These are phyloP conservation scores for Cyathus striatus DNA, from an alignment of 768 basidiomycete genomes.

Conservation along the genomic window DNA sequence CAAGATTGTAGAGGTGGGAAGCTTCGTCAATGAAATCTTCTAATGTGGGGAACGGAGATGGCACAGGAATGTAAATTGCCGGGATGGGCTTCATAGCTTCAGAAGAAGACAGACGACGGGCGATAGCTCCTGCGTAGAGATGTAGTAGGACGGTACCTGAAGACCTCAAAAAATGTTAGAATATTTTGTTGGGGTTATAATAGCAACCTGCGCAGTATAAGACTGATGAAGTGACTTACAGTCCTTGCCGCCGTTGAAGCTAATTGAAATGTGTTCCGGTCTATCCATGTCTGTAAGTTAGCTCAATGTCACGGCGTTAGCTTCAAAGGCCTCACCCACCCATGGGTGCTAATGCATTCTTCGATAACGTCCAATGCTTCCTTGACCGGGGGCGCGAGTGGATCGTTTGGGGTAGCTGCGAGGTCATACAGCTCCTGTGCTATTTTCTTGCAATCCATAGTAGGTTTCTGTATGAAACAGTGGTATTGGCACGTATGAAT, in stretches of 20 bases:
- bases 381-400: constrained; percentile 56
- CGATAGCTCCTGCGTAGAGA: constrained; percentile 73
- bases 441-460: constrained; percentile 51
- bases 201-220: too few relatives aligned
- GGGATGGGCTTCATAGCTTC: constrained; percentile 43
- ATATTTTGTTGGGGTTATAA: constrained; percentile 2
- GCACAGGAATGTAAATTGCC: constrained; percentile 84
- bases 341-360: constrained; percentile 66
- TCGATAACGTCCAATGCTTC: constrained; percentile 85
- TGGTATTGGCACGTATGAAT: too few relatives aligned
- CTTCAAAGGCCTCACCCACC: constrained; percentile 51
- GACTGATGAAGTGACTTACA: constrained; percentile 50
- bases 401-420: constrained; percentile 47
- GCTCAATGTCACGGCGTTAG: not conserved
- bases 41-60: constrained; percentile 80
- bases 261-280: constrained; percentile 70
- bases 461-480: too few relatives aligned
- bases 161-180: too few relatives aligned
- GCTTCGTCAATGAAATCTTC: constrained; percentile 78
- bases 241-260: constrained; percentile 99
- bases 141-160: constrained; percentile 94
- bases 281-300: constrained; percentile 30
- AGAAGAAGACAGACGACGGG: constrained; percentile 29
- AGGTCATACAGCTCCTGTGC: constrained; percentile 58
- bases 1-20: constrained; percentile 61